Conservation (phyloP, 139 green algal genomes). For the Chlamydomonas applanata region DNA sequence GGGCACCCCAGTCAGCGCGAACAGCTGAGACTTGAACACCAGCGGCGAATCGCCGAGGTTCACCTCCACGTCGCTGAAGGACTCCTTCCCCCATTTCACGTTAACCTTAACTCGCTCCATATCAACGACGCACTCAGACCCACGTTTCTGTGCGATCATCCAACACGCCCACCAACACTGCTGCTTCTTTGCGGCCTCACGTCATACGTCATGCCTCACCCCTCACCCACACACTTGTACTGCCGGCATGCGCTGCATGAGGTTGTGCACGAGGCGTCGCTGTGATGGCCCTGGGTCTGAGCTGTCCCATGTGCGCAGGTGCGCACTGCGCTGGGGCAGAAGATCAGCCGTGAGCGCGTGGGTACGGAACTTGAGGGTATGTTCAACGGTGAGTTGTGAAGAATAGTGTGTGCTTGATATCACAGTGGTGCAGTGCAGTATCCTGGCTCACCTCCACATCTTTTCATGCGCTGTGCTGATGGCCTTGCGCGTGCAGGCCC, state of each 20-base stretch:
- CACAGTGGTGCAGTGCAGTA: no score
- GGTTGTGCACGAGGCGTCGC: background rate
- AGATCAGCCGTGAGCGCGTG: slow-evolving; percentile 82
- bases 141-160: slow-evolving; percentile 14
- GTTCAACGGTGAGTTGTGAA: slow-evolving; percentile 55
- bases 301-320: slow-evolving; percentile 48
- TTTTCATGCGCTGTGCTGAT: background rate
- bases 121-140: no score
- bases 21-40: slow-evolving; percentile 97
- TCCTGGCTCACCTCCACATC: background rate
- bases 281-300: background rate
- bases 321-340: slow-evolving; percentile 57
- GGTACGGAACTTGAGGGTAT: slow-evolving; percentile 86
- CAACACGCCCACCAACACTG: slow-evolving; percentile 1
- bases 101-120: slow-evolving; percentile 64
- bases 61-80: slow-evolving; percentile 84
- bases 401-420: background rate
- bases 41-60: slow-evolving; percentile 71
- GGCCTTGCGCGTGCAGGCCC: slow-evolving; percentile 46
- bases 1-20: slow-evolving; percentile 88
- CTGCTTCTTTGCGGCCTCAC: no score
- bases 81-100: slow-evolving; percentile 94
- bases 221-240: no score
- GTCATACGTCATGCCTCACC: background rate
- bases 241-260: background rate